A percentile compares a stretch with the other conserved stretches of the same genome.
phyloP scores from a whole-genome alignment of 2,329 filamentous ascomycete species.

The Tothia fuscella region DNA sequence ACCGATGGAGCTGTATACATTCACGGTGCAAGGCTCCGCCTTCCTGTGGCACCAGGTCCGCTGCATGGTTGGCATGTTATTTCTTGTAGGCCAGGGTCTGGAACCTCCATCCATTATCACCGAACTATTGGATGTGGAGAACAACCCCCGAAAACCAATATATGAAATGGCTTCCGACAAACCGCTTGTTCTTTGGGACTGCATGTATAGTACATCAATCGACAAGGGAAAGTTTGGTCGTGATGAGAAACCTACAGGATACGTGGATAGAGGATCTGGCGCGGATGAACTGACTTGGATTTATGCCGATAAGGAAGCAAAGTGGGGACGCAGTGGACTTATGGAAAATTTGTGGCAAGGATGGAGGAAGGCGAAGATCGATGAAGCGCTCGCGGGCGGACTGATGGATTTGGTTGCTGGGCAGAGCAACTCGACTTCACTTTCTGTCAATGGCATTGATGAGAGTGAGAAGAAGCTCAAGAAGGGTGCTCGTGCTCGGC shows the following conservation, averaged over 20 bases:
- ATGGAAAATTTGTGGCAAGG: slow-evolving; percentile 67
- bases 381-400: slow-evolving; percentile 69
- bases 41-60: slow-evolving; percentile 98
- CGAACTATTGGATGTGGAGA: slow-evolving; percentile 59
- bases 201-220: slow-evolving; percentile 58
- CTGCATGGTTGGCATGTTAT: slow-evolving; percentile 86
- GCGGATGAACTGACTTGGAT: slow-evolving; percentile 26
- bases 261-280: slow-evolving; percentile 7
- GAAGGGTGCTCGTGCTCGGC: not conserved
- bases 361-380: slow-evolving; percentile 79
- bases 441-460: slow-evolving; percentile 6
- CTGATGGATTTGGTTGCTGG: slow-evolving; percentile 52
- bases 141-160: slow-evolving; percentile 62
- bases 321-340: slow-evolving; percentile 32
- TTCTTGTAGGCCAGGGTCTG: slow-evolving; percentile 79
- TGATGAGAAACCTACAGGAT: slow-evolving; percentile 41
- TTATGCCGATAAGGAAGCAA: slow-evolving; percentile 13
- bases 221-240: slow-evolving; percentile 56
- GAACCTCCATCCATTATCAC: slow-evolving; percentile 64
- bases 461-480: not conserved
- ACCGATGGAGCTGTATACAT: slow-evolving; percentile 62
- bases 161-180: slow-evolving; percentile 88
- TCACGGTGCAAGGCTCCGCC: slow-evolving; percentile 78
- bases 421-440: slow-evolving; percentile 15
- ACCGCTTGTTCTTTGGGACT: slow-evolving; percentile 92